phyloP scores from a whole-genome alignment of 2,329 filamentous ascomycete genomes.

The Colletotrichum filicis region DNA sequence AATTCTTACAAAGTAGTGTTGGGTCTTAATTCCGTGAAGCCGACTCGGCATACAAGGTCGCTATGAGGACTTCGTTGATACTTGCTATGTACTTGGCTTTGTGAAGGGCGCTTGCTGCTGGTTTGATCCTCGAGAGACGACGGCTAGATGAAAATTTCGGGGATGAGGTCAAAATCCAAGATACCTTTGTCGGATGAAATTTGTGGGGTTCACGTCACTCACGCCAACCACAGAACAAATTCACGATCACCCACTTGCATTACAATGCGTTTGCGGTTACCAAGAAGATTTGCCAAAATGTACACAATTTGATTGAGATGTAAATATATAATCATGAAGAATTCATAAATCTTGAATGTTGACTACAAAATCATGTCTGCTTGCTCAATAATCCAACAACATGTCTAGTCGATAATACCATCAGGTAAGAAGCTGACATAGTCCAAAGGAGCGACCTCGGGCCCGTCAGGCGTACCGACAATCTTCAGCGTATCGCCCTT shows the following conservation, averaged over 20 bases:
- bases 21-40: background rate
- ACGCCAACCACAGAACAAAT: background rate
- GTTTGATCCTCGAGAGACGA: background rate
- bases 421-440: slow-evolving; percentile 71
- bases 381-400: background rate
- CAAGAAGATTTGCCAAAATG: too few species aligned
- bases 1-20: background rate
- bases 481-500: slow-evolving; percentile 65
- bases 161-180: background rate
- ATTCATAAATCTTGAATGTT: background rate
- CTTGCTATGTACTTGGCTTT: background rate
- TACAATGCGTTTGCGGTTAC: too few species aligned
- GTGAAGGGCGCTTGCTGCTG: background rate
- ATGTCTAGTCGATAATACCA: slow-evolving; percentile 49
- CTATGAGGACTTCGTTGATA: too few species aligned
- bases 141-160: background rate
- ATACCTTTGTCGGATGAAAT: background rate
- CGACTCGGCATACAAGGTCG: too few species aligned
- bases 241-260: too few species aligned
- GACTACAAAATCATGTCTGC: background rate
- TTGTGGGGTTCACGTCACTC: slow-evolving; percentile 20
- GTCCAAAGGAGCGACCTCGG: slow-evolving; percentile 74
- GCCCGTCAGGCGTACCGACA: slow-evolving; percentile 66
- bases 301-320: background rate
- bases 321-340: background rate